phyloP scores from a whole-genome alignment of 257 asterid genomes.

The Solanum medicagineum region DNA sequence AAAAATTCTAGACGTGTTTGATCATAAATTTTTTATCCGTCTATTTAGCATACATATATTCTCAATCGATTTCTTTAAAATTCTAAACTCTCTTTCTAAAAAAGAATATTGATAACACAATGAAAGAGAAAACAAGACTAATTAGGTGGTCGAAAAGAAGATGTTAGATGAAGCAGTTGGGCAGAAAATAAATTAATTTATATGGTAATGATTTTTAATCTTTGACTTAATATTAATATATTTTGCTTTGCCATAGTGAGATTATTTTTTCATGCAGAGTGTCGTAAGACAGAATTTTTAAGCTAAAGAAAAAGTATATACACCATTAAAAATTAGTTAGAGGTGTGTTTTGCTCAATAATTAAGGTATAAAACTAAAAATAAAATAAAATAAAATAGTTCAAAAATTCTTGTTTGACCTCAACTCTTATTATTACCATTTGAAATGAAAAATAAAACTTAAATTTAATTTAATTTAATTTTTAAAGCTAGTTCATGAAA shows the following conservation, averaged over 20 bases:
- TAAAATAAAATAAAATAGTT: too few species aligned
- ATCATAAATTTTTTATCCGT: too few species aligned
- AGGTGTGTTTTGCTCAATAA: neutral
- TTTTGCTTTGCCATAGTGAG: neutral
- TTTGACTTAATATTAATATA: too few species aligned
- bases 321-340: neutral
- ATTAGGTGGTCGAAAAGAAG: neutral
- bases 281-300: neutral
- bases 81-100: too few species aligned
- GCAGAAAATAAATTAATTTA: too few species aligned
- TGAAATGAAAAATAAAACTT: neutral
- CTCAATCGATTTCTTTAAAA: too few species aligned
- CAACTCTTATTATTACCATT: neutral
- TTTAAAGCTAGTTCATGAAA: neutral
- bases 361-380: too few species aligned
- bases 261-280: neutral
- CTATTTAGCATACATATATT: too few species aligned
- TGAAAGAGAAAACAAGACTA: too few species aligned
- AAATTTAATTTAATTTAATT: neutral
- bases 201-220: neutral
- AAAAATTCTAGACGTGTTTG: too few species aligned
- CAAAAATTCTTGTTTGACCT: neutral
- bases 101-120: neutral
- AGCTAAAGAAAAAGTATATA: too few species aligned
- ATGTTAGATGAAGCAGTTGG: too few species aligned